Base-by-base conservation (phyloP, 2,329 filamentous ascomycete genomes). In the Alternaria burnsii region DNA sequence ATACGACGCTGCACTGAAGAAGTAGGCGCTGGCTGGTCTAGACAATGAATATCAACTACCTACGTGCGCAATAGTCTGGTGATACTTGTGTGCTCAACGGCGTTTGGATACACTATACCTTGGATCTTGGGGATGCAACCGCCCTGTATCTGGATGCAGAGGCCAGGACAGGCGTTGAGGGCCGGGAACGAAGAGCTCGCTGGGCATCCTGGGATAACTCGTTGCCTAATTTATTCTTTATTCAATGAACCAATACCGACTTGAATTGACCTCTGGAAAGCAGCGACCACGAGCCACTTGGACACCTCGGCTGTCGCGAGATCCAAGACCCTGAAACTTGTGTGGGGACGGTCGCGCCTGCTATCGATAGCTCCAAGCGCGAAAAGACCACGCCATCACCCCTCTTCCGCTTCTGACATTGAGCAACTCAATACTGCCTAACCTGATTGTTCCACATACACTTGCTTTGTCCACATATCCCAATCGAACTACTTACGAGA, bases 1-100 rank as follows among this genome's bases (percentile, higher is more conserved):
- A 64, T 95, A 94, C 78, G 91, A 94, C 66, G 92, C 91, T 40
- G 88, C 91, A 24, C 79, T 94, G 74, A 89, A 86, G 80, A 92
- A 78, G 54, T 79, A 69, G 65, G 20, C 14, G 16, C 30, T 22
- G 18, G 20, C 24, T 52, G 12, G 32, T 24, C 30, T 34, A 24
- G 28, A 22, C 48, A 6, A 50, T n/a, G 26, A 53, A 47, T 44
- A 12, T 36, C 18, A 32, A 50, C 41, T 24, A 26, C 20, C 28
- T 50, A 43, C 44, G 43, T 42, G 44, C 44, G 52, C 30, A 20
- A 43, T n/a, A 34, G 24, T 50, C 34, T 34, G 32, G 42, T 14
- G 42, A 50, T 56, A 12, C 26, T 28, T 40, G 50, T 53, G 24
- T 36, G n/a, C 32, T 48, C 40, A 46, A 38, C 10, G 58, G 60